A percentile compares a stretch with the other conserved stretches of the same genome.
Evolutionary conservation across 1,284 basidiomycete species (phyloP).

Genomic region (Mrakiaceae sp.): DNA sequence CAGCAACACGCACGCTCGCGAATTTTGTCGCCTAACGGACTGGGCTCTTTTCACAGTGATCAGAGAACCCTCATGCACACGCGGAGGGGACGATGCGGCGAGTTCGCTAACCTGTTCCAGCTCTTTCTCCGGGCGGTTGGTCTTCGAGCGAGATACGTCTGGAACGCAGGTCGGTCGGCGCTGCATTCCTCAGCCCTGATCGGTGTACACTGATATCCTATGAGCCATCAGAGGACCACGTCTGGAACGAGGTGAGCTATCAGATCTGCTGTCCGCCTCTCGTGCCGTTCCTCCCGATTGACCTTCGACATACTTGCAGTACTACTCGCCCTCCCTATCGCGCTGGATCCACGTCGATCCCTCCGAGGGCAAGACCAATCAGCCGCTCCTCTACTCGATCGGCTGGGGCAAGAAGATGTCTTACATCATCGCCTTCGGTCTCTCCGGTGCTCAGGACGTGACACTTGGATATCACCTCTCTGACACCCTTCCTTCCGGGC

Average conservation of each 20-base stretch:
- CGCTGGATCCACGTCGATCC: constrained; percentile 42
- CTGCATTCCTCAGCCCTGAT: constrained; percentile 7
- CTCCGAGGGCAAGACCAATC: constrained; percentile 36
- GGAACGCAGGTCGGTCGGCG: constrained; percentile 20
- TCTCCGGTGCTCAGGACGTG: constrained; percentile 36
- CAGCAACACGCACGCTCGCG: neutral
- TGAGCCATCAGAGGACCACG: constrained; percentile 35
- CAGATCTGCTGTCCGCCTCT: constrained; percentile 9
- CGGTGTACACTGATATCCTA: constrained; percentile 20
- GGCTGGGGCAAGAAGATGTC: constrained; percentile 42
- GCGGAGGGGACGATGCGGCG: constrained; percentile 37
- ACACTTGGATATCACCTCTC: constrained; percentile 30
- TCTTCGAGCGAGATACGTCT: constrained; percentile 36
- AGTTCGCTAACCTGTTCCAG: constrained; percentile 40
- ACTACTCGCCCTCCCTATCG: constrained; percentile 24
- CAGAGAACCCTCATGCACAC: constrained; percentile 30
- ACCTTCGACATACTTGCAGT: constrained; percentile 15
- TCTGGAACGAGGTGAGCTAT: constrained; percentile 31
- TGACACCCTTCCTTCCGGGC: neutral
- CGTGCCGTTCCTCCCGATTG: neutral
- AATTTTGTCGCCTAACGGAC: neutral
- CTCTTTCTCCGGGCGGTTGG: constrained; percentile 35
- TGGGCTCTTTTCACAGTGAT: constrained; percentile 17
- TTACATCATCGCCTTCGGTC: constrained; percentile 37
- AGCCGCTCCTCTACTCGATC: constrained; percentile 36